Evolutionary conservation across 2,329 filamentous ascomycete species (phyloP).

Genomic region (Dothideomycetes sp.): DNA sequence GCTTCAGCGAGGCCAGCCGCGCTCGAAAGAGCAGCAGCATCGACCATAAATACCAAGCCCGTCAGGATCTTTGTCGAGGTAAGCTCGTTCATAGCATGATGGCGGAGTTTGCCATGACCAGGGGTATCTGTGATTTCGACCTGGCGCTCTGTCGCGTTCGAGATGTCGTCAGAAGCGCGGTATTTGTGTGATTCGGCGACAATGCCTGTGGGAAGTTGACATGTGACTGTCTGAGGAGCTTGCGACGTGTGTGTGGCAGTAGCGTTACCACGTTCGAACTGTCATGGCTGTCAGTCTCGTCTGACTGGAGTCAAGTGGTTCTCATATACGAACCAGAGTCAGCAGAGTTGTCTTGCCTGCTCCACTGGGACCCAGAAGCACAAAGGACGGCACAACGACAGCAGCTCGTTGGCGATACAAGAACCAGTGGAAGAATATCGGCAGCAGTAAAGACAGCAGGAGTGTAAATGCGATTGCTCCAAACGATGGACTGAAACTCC

Average conservation of each 20-base stretch:
- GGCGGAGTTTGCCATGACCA: constrained; percentile 87
- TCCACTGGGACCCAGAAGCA: constrained; percentile 72
- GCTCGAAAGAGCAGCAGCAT: constrained; percentile 46
- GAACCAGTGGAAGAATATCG: constrained; percentile 66
- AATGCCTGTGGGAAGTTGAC: constrained; percentile 45
- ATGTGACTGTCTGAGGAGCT: constrained; percentile 46
- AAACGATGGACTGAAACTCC: constrained; percentile 36
- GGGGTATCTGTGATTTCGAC: constrained; percentile 82
- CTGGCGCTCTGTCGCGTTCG: constrained; percentile 50
- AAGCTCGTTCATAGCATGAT: constrained; percentile 50
- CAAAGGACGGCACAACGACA: constrained; percentile 62
- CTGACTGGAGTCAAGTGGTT: background rate
- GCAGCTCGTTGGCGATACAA: constrained; percentile 61
- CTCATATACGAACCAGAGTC: constrained; percentile 54
- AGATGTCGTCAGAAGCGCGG: constrained; percentile 56
- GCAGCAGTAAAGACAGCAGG: constrained; percentile 61
- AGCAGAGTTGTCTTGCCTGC: constrained; percentile 81
- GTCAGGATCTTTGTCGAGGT: constrained; percentile 45
- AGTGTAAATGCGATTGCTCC: constrained; percentile 56
- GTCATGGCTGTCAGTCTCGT: constrained; percentile 2
- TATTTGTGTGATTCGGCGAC: constrained; percentile 51
- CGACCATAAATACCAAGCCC: constrained; percentile 80
- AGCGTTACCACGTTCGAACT: constrained; percentile 48
- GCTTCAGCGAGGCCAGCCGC: constrained; percentile 54
- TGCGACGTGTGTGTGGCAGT: constrained; percentile 54